Evolutionary conservation across 148 eudicot genomes (phyloP).

Genomic region (Chenopodium quinoa): DNA sequence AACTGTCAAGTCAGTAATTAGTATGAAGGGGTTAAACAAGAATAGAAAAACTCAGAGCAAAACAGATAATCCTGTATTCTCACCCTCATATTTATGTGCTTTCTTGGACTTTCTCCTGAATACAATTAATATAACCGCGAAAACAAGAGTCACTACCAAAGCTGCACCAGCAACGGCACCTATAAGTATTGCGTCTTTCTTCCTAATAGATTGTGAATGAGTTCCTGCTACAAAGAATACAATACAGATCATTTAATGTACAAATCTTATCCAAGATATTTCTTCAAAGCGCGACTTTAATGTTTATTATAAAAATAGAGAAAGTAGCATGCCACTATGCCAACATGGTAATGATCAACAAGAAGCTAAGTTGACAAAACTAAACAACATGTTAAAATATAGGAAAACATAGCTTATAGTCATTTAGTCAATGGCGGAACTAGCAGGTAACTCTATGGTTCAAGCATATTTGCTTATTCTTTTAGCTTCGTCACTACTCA

Average conservation of each 20-base stretch:
- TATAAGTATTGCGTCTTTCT: slow-evolving; percentile 8
- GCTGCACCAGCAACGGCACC: slow-evolving; percentile 18
- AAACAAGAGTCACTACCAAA: background rate
- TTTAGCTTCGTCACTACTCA: no score
- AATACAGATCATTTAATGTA: background rate
- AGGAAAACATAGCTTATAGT: no score
- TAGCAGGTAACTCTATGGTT: no score
- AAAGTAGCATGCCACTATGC: no score
- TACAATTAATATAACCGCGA: background rate
- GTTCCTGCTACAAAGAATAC: slow-evolving; percentile 13
- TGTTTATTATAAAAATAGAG: background rate
- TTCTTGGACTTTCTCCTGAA: slow-evolving; percentile 9
- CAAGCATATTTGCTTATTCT: no score
- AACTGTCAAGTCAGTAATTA: background rate
- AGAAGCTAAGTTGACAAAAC: background rate
- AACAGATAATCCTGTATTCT: background rate
- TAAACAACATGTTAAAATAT: no score
- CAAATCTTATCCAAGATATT: background rate
- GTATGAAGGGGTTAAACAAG: background rate
- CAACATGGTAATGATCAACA: background rate
- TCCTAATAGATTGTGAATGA: background rate
- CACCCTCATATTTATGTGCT: slow-evolving; percentile 15
- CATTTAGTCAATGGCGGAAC: no score
- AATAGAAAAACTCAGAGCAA: background rate
- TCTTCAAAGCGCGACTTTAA: background rate